These are phyloP conservation scores for Candida tetrigidarum DNA, from an alignment of 1,139 yeast genomes.

Conservation along the genomic window DNA sequence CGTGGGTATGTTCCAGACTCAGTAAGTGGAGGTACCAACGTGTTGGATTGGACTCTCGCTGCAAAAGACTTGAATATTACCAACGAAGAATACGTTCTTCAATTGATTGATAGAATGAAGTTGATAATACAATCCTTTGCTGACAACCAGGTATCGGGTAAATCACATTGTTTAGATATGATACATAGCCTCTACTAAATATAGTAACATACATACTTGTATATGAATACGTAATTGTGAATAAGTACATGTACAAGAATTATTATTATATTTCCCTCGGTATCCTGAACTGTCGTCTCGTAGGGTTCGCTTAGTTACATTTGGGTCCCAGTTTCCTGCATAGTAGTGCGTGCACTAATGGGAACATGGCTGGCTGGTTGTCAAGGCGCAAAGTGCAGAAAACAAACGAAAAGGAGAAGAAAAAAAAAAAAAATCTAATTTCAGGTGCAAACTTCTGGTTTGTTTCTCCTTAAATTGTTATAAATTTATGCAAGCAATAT, in stretches of 20 bases:
- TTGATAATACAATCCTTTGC: slow-evolving; percentile 4
- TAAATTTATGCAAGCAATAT: neutral
- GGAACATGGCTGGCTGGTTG: slow-evolving; percentile 4
- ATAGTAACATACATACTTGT: neutral
- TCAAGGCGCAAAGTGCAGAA: too few species aligned
- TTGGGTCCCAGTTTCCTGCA: too few species aligned
- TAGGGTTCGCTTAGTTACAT: too few species aligned
- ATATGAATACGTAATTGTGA: neutral
- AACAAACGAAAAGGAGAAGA: too few species aligned
- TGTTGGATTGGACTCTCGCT: neutral
- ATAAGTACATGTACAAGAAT: too few species aligned
- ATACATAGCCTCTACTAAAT: slow-evolving; percentile 8
- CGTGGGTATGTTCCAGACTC: neutral
- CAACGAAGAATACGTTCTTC: slow-evolving; percentile 11
- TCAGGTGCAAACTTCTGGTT: neutral
- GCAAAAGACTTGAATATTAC: neutral
- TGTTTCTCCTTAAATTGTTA: slow-evolving; percentile 3
- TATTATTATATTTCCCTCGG: too few species aligned
- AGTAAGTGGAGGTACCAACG: neutral
- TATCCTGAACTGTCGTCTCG: too few species aligned
- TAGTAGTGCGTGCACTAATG: too few species aligned
- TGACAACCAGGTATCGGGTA: neutral
- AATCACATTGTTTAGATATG: slow-evolving; percentile 11
- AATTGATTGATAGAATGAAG: slow-evolving; percentile 10
- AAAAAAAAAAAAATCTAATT: neutral